These are phyloP conservation scores for Phyllosticta paracitricarpa DNA, from an alignment of 2,329 filamentous ascomycete genomes.

Conservation along the genomic window DNA sequence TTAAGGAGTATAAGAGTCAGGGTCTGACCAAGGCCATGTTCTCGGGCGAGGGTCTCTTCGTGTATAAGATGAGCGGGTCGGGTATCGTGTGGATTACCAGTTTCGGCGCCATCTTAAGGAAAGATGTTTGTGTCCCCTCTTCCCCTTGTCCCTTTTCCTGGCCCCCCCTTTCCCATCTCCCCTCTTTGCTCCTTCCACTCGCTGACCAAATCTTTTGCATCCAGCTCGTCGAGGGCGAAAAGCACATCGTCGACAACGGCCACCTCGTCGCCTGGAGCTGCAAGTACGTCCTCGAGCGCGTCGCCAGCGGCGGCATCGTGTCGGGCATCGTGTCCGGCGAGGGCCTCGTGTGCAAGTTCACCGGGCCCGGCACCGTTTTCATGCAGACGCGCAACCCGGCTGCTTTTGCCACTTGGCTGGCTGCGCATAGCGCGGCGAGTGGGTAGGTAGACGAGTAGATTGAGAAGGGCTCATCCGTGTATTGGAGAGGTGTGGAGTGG, in stretches of 20 bases:
- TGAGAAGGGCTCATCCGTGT: not conserved
- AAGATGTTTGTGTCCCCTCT: conserved; percentile 57
- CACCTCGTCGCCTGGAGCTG: conserved; percentile 96
- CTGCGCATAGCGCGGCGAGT: conserved; percentile 13
- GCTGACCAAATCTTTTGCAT: not conserved
- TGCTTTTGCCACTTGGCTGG: conserved; percentile 47
- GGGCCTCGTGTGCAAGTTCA: conserved; percentile 90
- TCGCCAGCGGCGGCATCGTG: conserved; percentile 86
- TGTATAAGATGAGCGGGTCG: conserved; percentile 73
- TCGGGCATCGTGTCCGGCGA: conserved; percentile 74
- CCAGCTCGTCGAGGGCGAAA: conserved; percentile 55
- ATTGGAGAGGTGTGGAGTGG: not conserved
- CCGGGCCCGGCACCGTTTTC: conserved; percentile 77
- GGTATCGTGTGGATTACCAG: conserved; percentile 85
- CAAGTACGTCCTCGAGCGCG: conserved; percentile 82
- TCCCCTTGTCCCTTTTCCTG: not conserved
- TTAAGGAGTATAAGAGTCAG: conserved; percentile 82
- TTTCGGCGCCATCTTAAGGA: conserved; percentile 89
- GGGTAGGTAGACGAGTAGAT: not conserved
- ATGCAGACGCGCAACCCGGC: conserved; percentile 84
- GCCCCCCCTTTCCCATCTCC: conserved; percentile 3
- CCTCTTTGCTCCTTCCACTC: not conserved
- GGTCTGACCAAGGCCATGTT: conserved; percentile 85
- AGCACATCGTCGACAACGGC: conserved; percentile 87
- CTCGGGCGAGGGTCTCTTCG: conserved; percentile 81